Percentiles rank a stretch among this genome's conserved stretches.
Conservation (phyloP, 768 basidiomycete species). For the Suillus hirtellus region DNA sequence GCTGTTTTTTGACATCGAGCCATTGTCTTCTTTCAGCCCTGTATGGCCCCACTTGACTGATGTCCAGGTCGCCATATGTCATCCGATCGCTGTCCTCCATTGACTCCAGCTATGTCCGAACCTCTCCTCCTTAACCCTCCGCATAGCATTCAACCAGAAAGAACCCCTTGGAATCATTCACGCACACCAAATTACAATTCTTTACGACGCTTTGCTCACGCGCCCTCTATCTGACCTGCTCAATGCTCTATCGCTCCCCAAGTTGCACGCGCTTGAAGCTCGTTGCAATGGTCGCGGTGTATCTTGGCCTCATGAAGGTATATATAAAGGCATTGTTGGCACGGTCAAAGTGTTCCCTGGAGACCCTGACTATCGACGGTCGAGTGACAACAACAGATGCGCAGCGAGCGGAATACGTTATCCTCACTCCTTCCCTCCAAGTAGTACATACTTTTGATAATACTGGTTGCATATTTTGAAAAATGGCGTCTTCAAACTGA, state of each 20-base stretch:
- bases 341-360: too few species aligned
- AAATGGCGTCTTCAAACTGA: not conserved
- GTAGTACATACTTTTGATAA: not conserved
- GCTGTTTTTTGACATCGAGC: constrained; percentile 13
- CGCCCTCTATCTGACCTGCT: constrained; percentile 16
- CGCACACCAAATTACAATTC: constrained; percentile 13
- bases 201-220: not conserved
- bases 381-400: constrained; percentile 17
- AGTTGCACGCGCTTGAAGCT: constrained; percentile 16
- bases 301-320: constrained; percentile 19
- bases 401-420: too few species aligned
- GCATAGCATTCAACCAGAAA: not conserved
- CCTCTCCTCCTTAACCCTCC: constrained; percentile 18
- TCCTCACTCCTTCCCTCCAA: too few species aligned
- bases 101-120: constrained; percentile 18
- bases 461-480: not conserved
- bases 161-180: constrained; percentile 4
- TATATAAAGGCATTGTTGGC: constrained; percentile 19
- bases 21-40: too few species aligned
- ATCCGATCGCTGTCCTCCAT: not conserved
- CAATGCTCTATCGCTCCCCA: constrained; percentile 19
- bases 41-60: constrained; percentile 23
- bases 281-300: not conserved
- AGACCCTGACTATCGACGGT: constrained; percentile 17
- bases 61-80: constrained; percentile 10